Evolutionary conservation across 73 alveolate genomes (phyloP).

Genomic region (Paramecium pentaurelia): DNA sequence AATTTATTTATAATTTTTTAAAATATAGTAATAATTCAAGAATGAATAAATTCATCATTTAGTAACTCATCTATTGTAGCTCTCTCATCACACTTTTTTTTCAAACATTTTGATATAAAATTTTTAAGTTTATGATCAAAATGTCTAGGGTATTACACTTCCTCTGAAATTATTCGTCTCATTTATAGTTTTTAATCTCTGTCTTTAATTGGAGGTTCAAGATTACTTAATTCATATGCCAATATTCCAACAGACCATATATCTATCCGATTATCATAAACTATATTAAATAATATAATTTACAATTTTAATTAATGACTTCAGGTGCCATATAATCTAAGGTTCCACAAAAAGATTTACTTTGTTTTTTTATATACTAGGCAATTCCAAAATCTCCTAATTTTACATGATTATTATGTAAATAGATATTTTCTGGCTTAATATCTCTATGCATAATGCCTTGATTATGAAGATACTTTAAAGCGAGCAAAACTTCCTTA

Average conservation of each 20-base stretch:
- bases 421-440: conserved; percentile 9
- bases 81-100: neutral
- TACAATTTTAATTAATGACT: conserved; percentile 64
- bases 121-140: neutral
- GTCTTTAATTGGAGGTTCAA: conserved; percentile 71
- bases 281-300: conserved; percentile 45
- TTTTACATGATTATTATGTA: neutral
- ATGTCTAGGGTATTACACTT: neutral
- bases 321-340: conserved; percentile 95
- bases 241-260: conserved; percentile 89
- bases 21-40: neutral
- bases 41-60: neutral
- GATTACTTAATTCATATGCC: conserved; percentile 67
- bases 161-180: conserved; percentile 1
- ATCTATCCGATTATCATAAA: conserved; percentile 87
- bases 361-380: neutral
- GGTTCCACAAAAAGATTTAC: conserved; percentile 94
- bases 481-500: neutral
- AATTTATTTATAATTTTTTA: too few relatives aligned
- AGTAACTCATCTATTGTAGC: neutral
- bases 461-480: neutral
- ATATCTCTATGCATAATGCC: conserved; percentile 40
- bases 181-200: conserved; percentile 23
- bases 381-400: conserved; percentile 44
- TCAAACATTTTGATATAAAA: neutral